Conservation (phyloP, 2,329 filamentous ascomycete species). For the Capronia americana region DNA sequence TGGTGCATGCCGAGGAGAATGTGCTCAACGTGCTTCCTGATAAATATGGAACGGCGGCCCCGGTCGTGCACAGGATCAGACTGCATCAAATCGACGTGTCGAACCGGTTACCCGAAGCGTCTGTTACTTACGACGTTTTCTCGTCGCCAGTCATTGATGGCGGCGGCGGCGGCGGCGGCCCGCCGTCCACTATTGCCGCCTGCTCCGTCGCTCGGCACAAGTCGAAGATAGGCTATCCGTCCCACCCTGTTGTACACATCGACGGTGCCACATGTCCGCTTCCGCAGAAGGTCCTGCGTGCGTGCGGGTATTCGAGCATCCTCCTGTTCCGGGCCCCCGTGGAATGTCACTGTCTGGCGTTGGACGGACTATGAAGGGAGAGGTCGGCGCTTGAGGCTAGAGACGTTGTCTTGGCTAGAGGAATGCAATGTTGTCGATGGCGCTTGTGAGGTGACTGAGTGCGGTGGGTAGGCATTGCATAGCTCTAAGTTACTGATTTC, state of each 20-base stretch:
- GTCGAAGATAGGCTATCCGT: slow-evolving; percentile 14
- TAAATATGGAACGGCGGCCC: neutral
- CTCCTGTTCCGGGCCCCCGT: slow-evolving; percentile 15
- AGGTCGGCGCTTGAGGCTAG: neutral
- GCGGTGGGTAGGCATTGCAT: neutral
- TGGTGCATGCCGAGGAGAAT: slow-evolving; percentile 20
- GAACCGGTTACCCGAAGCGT: neutral
- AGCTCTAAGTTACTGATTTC: neutral
- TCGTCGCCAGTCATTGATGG: neutral
- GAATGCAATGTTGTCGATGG: neutral
- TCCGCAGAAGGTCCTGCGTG: slow-evolving; percentile 17
- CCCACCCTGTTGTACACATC: slow-evolving; percentile 21
- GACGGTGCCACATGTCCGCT: slow-evolving; percentile 19
- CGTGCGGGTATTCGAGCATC: slow-evolving; percentile 23
- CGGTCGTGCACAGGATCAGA: neutral
- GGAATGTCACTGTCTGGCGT: slow-evolving; percentile 3
- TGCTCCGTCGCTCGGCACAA: neutral
- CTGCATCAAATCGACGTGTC: slow-evolving; percentile 8
- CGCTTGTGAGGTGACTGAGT: neutral
- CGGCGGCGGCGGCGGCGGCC: neutral
- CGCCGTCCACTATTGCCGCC: neutral
- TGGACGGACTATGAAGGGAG: neutral
- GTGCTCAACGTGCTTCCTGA: neutral
- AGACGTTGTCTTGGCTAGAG: neutral
- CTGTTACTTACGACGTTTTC: neutral